Evolutionary conservation across 2,329 filamentous ascomycete genomes (phyloP), one percentile per base, ranked within the genome.

Genomic region (Aspergillus transmontanensis): DNA sequence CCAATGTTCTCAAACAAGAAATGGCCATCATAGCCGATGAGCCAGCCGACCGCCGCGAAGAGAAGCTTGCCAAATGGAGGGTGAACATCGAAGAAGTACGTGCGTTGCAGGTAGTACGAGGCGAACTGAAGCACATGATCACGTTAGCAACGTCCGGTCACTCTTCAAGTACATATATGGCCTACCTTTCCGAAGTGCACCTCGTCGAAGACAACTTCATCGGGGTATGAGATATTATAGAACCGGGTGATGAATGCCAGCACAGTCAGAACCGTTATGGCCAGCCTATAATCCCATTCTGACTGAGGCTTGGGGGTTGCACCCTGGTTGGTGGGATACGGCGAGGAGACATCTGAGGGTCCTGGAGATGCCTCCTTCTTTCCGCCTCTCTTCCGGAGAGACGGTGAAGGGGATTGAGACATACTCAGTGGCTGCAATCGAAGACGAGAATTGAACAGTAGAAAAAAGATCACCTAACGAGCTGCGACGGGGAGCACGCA

Each of bases 1-100:
- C 95, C 95, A 78, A 99, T 99, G 83, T 98, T 99, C 72, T 99
- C 95, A 80, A 99, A 99, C 76, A 97, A 89, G 82, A 98, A 99
- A 76, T 94, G 89, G 71, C 95, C 95, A 82, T 98, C 92, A 79
- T 96, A 99, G 74, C 95, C 95, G 59, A 98, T 92, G 60, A 98
- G 86, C 95, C 95, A 99, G 77, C 95, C 95, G 82, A 97, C 93
- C 68, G 97, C 88, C 70, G 94, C 95, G 77, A 98, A 98, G 57
- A 99, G 89, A 64, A 99, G 93, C 85, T 99, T 99, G 80, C 92
- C 95, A 73, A 99, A 96, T 19, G 95, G 95, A 70, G 95, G 95
- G 79, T 99, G 95, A 60, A 99, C 95, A 83, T 99, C 95, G 88
- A 99, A 99, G 86, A 99, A 99, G 84, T 98, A 99, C 66, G 93